Percentiles rank a stretch among this genome's conserved stretches.
phyloP scores from a whole-genome alignment of 305 asterid species.

The Fraxinus floribunda region DNA sequence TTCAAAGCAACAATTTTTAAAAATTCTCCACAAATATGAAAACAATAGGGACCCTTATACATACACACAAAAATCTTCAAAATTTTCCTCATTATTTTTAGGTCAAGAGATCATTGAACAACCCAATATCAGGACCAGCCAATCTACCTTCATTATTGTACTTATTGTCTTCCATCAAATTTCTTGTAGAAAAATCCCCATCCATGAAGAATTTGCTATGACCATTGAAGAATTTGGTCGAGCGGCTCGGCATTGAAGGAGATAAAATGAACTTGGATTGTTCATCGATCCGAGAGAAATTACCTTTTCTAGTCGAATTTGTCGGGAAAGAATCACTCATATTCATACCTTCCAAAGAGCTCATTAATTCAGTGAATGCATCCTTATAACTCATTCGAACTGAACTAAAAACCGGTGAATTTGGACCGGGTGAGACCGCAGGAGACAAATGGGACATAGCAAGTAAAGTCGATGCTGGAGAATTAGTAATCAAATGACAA shows the following conservation, averaged over 20 bases:
- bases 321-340: conserved; percentile 18
- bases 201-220: conserved; percentile 11
- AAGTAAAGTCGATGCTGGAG: conserved; percentile 60
- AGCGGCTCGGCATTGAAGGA: conserved; percentile 45
- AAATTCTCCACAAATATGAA: not conserved
- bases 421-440: conserved; percentile 39
- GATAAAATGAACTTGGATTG: conserved; percentile 59
- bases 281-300: conserved; percentile 47
- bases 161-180: conserved; percentile 40
- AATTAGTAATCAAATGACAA: conserved; percentile 52
- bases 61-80: conserved; percentile 19
- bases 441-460: conserved; percentile 54
- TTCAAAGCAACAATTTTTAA: conserved; percentile 16
- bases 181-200: conserved; percentile 41
- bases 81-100: conserved; percentile 15
- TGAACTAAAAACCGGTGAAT: conserved; percentile 17
- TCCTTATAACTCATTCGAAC: conserved; percentile 46
- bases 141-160: conserved; percentile 27
- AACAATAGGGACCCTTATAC: conserved; percentile 13
- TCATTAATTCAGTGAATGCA: conserved; percentile 56
- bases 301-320: conserved; percentile 1
- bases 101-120: conserved; percentile 84
- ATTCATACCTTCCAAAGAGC: conserved; percentile 60
- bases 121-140: conserved; percentile 73
- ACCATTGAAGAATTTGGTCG: conserved; percentile 23